phyloP scores from a whole-genome alignment of 352 stramenopile genomes.

The Phytophthora aleatoria region DNA sequence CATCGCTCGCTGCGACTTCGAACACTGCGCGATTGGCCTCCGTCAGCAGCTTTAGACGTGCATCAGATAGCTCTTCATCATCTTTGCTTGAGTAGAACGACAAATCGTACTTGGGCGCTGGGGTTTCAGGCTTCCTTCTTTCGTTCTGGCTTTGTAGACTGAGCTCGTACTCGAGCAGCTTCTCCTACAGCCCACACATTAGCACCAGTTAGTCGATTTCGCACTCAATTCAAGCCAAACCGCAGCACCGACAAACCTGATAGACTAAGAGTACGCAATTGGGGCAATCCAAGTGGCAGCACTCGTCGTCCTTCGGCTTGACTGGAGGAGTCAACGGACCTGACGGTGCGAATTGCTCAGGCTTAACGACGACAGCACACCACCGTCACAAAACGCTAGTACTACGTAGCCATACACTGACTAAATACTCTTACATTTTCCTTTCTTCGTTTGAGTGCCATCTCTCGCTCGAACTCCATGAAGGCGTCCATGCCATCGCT shows the following conservation, averaged over 20 bases:
- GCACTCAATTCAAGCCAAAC: neutral
- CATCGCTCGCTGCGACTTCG: constrained; percentile 50
- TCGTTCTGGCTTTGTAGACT: constrained; percentile 44
- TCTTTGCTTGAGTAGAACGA: constrained; percentile 51
- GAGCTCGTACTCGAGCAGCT: constrained; percentile 84
- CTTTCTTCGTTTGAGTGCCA: constrained; percentile 67
- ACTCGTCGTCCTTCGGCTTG: constrained; percentile 81
- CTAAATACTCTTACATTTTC: constrained; percentile 31
- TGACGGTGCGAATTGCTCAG: constrained; percentile 21
- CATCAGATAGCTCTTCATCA: constrained; percentile 26
- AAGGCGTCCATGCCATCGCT: constrained; percentile 76
- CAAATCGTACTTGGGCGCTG: constrained; percentile 53
- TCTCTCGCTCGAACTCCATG: constrained; percentile 86
- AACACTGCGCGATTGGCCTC: constrained; percentile 53
- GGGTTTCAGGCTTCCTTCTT: constrained; percentile 30
- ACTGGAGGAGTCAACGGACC: constrained; percentile 55
- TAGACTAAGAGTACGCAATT: constrained; percentile 90
- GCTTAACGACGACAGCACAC: constrained; percentile 15
- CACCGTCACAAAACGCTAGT: constrained; percentile 8
- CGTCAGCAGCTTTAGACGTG: constrained; percentile 38
- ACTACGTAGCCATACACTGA: neutral
- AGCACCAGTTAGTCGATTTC: constrained; percentile 1
- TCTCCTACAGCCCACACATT: constrained; percentile 50
- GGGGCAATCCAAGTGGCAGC: constrained; percentile 83
- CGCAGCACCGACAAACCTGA: constrained; percentile 50